Percentiles rank a stretch among this genome's conserved stretches.
Conservation (phyloP, 2,329 filamentous ascomycete genomes). For the Coniochaeta sp. region DNA sequence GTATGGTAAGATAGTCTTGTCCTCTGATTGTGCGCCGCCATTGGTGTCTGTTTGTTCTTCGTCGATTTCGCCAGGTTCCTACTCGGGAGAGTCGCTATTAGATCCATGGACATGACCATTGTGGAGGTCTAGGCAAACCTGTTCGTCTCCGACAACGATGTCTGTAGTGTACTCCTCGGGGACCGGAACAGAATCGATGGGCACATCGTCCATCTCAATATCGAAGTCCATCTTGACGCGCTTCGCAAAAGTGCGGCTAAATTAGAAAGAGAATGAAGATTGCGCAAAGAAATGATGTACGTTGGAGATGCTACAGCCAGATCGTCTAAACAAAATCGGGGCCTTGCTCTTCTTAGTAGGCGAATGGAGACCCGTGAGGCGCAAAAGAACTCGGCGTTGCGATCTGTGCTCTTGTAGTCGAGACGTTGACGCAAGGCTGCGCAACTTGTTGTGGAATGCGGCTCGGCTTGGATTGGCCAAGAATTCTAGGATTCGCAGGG, state of each 20-base stretch:
- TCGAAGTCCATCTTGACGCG: constrained; percentile 53
- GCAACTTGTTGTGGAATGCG: not conserved
- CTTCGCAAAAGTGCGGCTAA: not conserved
- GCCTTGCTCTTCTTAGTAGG: not conserved
- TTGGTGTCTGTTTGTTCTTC: constrained; percentile 14
- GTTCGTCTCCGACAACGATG: constrained; percentile 17
- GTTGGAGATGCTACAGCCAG: not conserved
- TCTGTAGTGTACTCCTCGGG: constrained; percentile 15
- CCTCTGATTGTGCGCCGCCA: constrained; percentile 16
- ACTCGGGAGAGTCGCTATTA: constrained; percentile 2
- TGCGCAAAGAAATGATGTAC: not conserved
- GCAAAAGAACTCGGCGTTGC: not conserved
- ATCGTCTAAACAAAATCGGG: not conserved
- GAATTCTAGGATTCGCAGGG: not conserved
- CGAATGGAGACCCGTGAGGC: not conserved
- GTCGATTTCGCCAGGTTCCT: constrained; percentile 33
- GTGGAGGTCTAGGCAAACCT: constrained; percentile 11
- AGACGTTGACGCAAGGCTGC: not conserved
- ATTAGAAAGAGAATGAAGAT: not conserved
- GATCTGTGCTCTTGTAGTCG: not conserved
- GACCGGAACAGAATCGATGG: constrained; percentile 27
- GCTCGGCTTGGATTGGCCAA: not conserved
- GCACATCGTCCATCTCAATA: constrained; percentile 62
- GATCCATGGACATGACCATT: constrained; percentile 3
- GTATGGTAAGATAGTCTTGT: constrained; percentile 30